These are phyloP conservation scores for Ceratocystis diversiconidia DNA, from an alignment of 2,329 filamentous ascomycete species.

Conservation along the genomic window DNA sequence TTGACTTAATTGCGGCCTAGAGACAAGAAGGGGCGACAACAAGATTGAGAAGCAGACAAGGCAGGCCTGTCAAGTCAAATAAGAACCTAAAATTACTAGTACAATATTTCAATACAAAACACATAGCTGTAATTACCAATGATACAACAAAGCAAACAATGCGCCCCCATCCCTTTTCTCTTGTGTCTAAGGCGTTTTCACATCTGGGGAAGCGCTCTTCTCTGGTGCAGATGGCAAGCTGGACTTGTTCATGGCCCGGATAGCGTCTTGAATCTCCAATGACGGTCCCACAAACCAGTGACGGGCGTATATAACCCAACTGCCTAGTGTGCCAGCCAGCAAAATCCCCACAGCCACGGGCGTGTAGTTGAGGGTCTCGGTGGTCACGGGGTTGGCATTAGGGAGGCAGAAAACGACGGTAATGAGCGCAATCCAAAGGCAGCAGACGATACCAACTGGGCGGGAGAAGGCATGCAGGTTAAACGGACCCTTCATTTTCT, in stretches of 20 bases:
- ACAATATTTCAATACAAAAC: not conserved
- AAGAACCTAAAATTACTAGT: not conserved
- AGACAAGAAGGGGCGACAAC: not conserved
- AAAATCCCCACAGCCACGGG: conserved; percentile 46
- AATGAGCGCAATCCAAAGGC: conserved; percentile 40
- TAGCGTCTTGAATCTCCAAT: conserved; percentile 37
- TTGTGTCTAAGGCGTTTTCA: not conserved
- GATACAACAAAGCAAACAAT: not conserved
- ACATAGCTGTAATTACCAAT: not conserved
- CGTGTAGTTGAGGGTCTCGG: conserved; percentile 45
- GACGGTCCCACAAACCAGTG: conserved; percentile 43
- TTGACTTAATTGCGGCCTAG: no score
- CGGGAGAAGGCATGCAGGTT: conserved; percentile 34
- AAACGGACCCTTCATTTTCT: conserved; percentile 39
- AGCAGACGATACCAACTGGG: conserved; percentile 34
- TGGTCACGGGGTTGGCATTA: conserved; percentile 39
- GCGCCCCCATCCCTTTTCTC: not conserved
- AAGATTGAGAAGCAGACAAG: no score
- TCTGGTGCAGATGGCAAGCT: conserved; percentile 33
- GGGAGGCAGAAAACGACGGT: conserved; percentile 44
- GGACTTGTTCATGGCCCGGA: conserved; percentile 34
- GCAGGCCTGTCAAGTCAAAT: not conserved
- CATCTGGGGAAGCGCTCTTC: conserved; percentile 15
- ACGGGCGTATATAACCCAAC: conserved; percentile 39
- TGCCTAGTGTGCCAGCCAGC: conserved; percentile 31